Evolutionary conservation across 1,284 basidiomycete species (phyloP).

Genomic region (Cryptococcus maquisensis): DNA sequence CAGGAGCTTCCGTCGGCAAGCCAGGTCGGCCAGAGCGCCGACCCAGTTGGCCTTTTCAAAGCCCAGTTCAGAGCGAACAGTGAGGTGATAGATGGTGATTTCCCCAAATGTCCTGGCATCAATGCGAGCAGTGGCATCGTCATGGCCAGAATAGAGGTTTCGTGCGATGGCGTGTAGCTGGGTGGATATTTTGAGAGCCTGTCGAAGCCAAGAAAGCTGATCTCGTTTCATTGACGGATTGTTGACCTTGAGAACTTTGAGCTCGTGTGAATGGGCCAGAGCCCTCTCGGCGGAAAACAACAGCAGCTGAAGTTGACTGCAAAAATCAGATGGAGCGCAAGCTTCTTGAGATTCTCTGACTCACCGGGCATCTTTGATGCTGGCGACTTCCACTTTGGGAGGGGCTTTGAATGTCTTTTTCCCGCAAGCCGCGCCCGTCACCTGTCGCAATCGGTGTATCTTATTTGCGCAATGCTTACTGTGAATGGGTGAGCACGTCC

Average conservation of each 20-base stretch:
- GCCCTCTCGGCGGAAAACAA: constrained; percentile 86
- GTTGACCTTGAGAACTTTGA: constrained; percentile 51
- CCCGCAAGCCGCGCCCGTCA: constrained; percentile 79
- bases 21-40: constrained; percentile 70
- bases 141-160: constrained; percentile 50
- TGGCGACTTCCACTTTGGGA: constrained; percentile 60
- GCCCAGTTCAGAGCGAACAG: constrained; percentile 45
- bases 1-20: constrained; percentile 67
- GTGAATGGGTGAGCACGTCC: constrained; percentile 1
- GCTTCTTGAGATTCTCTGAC: constrained; percentile 37
- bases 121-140: constrained; percentile 8
- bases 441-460: constrained; percentile 78
- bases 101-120: constrained; percentile 41
- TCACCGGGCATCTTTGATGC: constrained; percentile 73
- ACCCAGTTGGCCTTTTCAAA: constrained; percentile 64
- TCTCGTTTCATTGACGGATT: constrained; percentile 27
- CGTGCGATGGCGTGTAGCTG: constrained; percentile 71
- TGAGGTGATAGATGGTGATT: constrained; percentile 48
- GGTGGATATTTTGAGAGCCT: constrained; percentile 76
- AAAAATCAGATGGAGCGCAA: neutral
- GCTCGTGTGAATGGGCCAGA: constrained; percentile 84
- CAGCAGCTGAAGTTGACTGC: constrained; percentile 63
- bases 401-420: constrained; percentile 84
- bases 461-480: constrained; percentile 88
- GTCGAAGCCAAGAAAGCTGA: constrained; percentile 63